These are phyloP conservation scores for Mycena polygramma DNA, from an alignment of 768 basidiomycete species.

Conservation along the genomic window DNA sequence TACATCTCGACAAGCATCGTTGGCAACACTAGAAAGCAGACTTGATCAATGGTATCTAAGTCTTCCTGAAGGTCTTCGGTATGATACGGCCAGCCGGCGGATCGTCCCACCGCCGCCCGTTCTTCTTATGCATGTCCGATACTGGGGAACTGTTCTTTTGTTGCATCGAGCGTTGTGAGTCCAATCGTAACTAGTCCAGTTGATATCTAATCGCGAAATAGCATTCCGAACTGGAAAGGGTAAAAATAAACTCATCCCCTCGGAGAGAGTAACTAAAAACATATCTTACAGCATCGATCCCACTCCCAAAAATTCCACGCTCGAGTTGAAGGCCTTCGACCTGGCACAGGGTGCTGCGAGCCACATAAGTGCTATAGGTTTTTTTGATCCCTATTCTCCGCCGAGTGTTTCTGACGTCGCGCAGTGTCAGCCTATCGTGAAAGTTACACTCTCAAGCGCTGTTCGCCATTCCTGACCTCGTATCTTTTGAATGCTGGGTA, in stretches of 20 bases:
- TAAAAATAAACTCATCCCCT: slow-evolving; percentile 44
- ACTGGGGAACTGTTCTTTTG: slow-evolving; percentile 81
- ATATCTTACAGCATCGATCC: slow-evolving; percentile 54
- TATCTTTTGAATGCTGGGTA: slow-evolving; percentile 82
- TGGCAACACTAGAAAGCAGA: slow-evolving; percentile 71
- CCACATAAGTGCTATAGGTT: slow-evolving; percentile 74
- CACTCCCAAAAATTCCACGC: slow-evolving; percentile 59
- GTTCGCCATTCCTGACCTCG: slow-evolving; percentile 76
- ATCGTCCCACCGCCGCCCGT: slow-evolving; percentile 73
- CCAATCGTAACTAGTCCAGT: neutral
- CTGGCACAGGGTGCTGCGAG: slow-evolving; percentile 80
- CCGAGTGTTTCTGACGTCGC: slow-evolving; percentile 16
- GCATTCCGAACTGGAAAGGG: slow-evolving; percentile 83
- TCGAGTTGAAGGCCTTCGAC: slow-evolving; percentile 78
- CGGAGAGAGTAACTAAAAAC: slow-evolving; percentile 23
- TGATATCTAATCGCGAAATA: slow-evolving; percentile 44
- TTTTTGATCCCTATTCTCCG: slow-evolving; percentile 39
- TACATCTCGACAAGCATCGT: slow-evolving; percentile 60
- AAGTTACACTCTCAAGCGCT: slow-evolving; percentile 69
- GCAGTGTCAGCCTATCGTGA: slow-evolving; percentile 74
- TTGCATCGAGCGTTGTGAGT: slow-evolving; percentile 86
- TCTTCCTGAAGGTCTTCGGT: slow-evolving; percentile 74
- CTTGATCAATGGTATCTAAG: slow-evolving; percentile 83
- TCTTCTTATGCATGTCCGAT: slow-evolving; percentile 77
- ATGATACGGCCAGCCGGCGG: slow-evolving; percentile 68